A percentile compares a stretch with the other conserved stretches of the same genome.
These are phyloP conservation scores for Neurospora sp. DNA, from an alignment of 495 filamentous ascomycete genomes.

Conservation along the genomic window DNA sequence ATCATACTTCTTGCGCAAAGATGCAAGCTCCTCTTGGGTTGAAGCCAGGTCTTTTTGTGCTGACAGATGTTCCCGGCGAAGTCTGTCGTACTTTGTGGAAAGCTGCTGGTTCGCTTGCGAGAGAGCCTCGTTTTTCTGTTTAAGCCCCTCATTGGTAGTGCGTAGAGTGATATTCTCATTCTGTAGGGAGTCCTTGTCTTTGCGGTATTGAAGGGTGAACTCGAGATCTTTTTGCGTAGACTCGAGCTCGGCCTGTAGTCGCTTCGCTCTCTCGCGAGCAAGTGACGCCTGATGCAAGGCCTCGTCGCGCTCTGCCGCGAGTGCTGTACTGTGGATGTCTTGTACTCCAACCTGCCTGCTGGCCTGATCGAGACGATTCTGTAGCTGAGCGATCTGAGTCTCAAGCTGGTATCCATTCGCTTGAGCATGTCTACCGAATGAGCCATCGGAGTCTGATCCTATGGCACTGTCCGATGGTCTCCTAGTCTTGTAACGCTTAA, in stretches of 20 bases:
- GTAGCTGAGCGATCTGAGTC: slow-evolving; percentile 31
- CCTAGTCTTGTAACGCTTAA: slow-evolving; percentile 28
- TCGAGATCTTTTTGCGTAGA: slow-evolving; percentile 27
- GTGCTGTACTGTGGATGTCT: slow-evolving; percentile 36
- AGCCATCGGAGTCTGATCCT: slow-evolving; percentile 36
- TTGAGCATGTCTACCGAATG: slow-evolving; percentile 25
- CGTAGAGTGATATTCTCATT: slow-evolving; percentile 25
- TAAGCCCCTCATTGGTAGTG: slow-evolving; percentile 24
- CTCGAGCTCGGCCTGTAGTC: slow-evolving; percentile 32
- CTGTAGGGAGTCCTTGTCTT: slow-evolving; percentile 24
- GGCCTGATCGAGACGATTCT: slow-evolving; percentile 35
- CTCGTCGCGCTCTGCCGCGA: slow-evolving; percentile 36
- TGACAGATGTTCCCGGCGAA: slow-evolving; percentile 26
- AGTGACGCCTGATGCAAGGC: slow-evolving; percentile 32
- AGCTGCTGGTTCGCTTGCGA: slow-evolving; percentile 18
- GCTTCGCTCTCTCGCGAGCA: slow-evolving; percentile 34
- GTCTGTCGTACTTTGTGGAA: slow-evolving; percentile 22
- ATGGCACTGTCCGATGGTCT: slow-evolving; percentile 33
- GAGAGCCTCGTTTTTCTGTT: slow-evolving; percentile 17
- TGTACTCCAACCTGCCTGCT: slow-evolving; percentile 33
- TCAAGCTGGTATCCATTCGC: slow-evolving; percentile 29
- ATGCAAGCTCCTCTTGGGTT: slow-evolving; percentile 25
- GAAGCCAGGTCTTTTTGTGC: slow-evolving; percentile 26
- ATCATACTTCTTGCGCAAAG: slow-evolving; percentile 21
- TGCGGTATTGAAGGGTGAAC: slow-evolving; percentile 18